Conservation (phyloP, 139 green algal species). For the Chlorella sp. region DNA sequence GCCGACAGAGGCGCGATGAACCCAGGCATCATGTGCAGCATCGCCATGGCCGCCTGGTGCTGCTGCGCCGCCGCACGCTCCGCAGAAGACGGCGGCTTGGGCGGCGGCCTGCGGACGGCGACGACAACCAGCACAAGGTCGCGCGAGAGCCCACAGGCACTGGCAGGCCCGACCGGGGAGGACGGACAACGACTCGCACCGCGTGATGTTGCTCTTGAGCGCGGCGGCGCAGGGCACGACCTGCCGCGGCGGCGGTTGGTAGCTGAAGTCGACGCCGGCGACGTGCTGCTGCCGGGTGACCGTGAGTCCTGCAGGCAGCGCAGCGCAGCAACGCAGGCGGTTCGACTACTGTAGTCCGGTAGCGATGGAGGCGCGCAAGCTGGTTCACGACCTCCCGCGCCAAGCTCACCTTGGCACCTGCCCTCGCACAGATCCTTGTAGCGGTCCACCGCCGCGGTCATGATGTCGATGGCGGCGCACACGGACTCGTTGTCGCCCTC, state of each 20-base stretch:
- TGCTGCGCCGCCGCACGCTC: too few relatives aligned
- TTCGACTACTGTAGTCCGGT: not conserved
- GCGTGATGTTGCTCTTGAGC: constrained; percentile 41
- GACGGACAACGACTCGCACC: too few relatives aligned
- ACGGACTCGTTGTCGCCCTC: constrained; percentile 32
- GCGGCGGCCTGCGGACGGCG: too few relatives aligned
- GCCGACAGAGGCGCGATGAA: too few relatives aligned
- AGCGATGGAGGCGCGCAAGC: not conserved
- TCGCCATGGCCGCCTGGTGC: too few relatives aligned
- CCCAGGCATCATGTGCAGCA: too few relatives aligned
- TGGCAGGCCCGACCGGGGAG: too few relatives aligned
- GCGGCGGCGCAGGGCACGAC: constrained; percentile 68
- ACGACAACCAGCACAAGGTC: too few relatives aligned
- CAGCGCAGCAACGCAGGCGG: not conserved
- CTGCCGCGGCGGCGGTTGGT: constrained; percentile 76
- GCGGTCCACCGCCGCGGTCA: constrained; percentile 60
- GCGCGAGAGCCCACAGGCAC: too few relatives aligned
- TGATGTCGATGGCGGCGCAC: constrained; percentile 31
- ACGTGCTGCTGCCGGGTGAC: constrained; percentile 73
- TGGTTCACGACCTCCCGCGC: too few relatives aligned
- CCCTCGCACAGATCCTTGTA: constrained; percentile 90
- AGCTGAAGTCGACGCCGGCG: constrained; percentile 78
- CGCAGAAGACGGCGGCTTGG: too few relatives aligned
- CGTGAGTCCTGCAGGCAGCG: constrained; percentile 50
- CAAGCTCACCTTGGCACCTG: constrained; percentile 49